Conservation (phyloP, 345 rosid genomes). For the Combretum micranthum region DNA sequence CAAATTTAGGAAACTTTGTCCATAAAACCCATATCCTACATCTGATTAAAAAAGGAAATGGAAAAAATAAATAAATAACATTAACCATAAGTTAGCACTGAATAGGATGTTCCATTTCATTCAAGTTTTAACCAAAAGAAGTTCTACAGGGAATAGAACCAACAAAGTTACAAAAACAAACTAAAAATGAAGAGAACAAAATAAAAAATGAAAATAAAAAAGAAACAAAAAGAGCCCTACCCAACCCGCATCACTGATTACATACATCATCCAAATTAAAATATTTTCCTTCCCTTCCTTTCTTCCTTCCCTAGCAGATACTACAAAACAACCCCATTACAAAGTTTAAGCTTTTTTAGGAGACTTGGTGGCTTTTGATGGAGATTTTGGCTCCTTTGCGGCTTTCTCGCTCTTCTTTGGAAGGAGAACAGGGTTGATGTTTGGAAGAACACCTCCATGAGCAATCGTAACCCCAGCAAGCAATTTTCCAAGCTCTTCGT, state of each 20-base stretch:
- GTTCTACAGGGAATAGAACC: conserved; percentile 5
- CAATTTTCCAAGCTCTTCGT: conserved; percentile 62
- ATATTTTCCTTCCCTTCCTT: too few relatives aligned
- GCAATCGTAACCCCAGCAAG: conserved; percentile 68
- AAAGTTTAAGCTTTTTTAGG: conserved; percentile 44
- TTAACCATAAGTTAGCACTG: too few relatives aligned
- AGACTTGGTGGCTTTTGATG: conserved; percentile 60
- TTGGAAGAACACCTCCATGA: conserved; percentile 74
- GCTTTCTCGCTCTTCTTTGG: conserved; percentile 51
- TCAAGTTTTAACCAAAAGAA: conserved; percentile 3
- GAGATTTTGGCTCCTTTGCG: conserved; percentile 51
- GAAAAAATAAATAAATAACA: too few relatives aligned
- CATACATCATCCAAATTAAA: too few relatives aligned
- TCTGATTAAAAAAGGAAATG: too few relatives aligned
- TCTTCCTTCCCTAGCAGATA: too few relatives aligned
- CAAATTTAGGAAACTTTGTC: too few relatives aligned
- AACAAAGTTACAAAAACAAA: not conserved
- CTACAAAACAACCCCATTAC: conserved; percentile 1
- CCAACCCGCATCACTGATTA: too few relatives aligned
- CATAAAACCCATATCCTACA: too few relatives aligned
- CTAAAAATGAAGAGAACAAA: too few relatives aligned
- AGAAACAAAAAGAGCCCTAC: too few relatives aligned
- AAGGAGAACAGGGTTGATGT: conserved; percentile 62
- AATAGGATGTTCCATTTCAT: not conserved
- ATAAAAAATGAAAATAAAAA: too few relatives aligned